phyloP scores from a whole-genome alignment of 176 grass and related monocot species.

The Ananas comosus region DNA sequence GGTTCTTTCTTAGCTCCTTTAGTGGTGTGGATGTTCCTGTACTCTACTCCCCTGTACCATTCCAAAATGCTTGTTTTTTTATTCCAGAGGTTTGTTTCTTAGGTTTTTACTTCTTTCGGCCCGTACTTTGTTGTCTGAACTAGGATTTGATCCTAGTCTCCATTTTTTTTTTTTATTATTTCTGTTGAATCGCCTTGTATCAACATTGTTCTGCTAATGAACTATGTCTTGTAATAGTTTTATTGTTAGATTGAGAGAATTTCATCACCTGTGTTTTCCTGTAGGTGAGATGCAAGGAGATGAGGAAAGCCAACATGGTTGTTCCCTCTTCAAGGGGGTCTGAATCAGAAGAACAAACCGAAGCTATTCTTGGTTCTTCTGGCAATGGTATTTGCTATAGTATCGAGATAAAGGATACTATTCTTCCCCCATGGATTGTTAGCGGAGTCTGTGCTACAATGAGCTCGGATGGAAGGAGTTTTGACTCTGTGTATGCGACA shows the following conservation, averaged over 20 bases:
- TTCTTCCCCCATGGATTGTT: conserved; percentile 68
- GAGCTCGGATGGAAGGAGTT: conserved; percentile 33
- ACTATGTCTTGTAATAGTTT: no score
- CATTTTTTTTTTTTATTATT: no score
- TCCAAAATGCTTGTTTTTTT: conserved; percentile 65
- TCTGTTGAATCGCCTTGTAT: no score
- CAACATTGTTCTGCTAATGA: no score
- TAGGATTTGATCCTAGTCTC: no score
- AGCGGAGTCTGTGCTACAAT: conserved; percentile 54
- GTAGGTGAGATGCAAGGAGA: conserved; percentile 86
- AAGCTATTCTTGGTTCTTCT: conserved; percentile 11
- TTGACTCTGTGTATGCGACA: conserved; percentile 39
- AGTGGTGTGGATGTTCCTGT: conserved; percentile 54
- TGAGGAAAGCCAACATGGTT: conserved; percentile 58
- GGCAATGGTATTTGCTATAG: conserved; percentile 51
- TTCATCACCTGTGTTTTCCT: background rate
- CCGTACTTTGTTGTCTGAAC: background rate
- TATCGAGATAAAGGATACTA: conserved; percentile 59
- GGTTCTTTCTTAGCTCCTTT: conserved; percentile 56
- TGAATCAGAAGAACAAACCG: conserved; percentile 18
- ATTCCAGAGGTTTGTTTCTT: conserved; percentile 49
- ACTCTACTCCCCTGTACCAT: conserved; percentile 64
- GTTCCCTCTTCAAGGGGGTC: conserved; percentile 20
- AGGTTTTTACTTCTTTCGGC: background rate
- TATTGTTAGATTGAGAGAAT: no score